Percentiles rank a stretch among this genome's conserved stretches.
Evolutionary conservation across 2,329 filamentous ascomycete species (phyloP).

Genomic region (Bipolaris zeicola): DNA sequence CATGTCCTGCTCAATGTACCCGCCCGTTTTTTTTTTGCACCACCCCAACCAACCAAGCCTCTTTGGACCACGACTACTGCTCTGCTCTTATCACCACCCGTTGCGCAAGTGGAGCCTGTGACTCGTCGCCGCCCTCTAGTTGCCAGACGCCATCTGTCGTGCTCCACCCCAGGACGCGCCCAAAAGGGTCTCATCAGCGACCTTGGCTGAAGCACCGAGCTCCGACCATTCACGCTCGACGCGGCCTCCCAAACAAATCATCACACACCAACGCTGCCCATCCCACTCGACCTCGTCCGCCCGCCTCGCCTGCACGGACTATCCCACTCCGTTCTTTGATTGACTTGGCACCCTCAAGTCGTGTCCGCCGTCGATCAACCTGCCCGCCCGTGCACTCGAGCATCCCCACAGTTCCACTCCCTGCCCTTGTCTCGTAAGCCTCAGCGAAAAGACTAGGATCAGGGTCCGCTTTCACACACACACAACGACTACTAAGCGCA

Average conservation of each 20-base stretch:
- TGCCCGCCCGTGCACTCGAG: conserved; percentile 6
- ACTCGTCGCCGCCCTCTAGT: conserved; percentile 7
- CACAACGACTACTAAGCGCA: neutral
- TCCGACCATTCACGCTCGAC: conserved; percentile 31
- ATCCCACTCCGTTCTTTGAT: conserved; percentile 5
- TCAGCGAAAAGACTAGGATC: conserved; percentile 2
- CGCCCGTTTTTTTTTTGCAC: neutral
- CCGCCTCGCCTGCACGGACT: conserved; percentile 12
- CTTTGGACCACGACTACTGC: neutral
- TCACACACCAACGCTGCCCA: conserved; percentile 17
- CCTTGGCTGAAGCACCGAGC: conserved; percentile 29
- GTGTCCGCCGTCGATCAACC: conserved; percentile 3
- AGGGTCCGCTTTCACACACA: conserved; percentile 6
- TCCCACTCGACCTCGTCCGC: conserved; percentile 8
- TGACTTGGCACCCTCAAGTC: conserved; percentile 17
- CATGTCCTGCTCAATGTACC: neutral
- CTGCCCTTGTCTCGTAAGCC: conserved; percentile 10
- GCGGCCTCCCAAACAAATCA: conserved; percentile 31
- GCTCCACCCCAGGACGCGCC: conserved; percentile 13
- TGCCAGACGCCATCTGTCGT: neutral
- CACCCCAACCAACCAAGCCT: neutral
- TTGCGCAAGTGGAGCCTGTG: conserved; percentile 17
- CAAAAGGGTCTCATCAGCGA: conserved; percentile 17
- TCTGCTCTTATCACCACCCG: conserved; percentile 14
- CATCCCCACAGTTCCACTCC: conserved; percentile 11